These are phyloP conservation scores for Cryptococcus hybrid DNA, from an alignment of 1,284 basidiomycete genomes.

Conservation along the genomic window DNA sequence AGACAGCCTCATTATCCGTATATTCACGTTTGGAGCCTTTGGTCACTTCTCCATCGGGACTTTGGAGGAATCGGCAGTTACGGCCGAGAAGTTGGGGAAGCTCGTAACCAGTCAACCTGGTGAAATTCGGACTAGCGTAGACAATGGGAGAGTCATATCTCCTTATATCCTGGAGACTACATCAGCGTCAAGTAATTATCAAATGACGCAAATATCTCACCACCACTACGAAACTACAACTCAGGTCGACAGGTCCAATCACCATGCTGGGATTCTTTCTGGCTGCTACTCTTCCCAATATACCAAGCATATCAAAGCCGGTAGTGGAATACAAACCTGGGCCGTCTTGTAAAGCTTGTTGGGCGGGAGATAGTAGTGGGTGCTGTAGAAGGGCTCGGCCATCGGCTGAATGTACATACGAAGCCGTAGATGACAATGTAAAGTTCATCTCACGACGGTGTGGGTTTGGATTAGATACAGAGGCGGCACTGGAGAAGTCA, in stretches of 20 bases:
- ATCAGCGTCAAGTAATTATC: conserved; percentile 2
- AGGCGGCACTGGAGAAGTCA: conserved; percentile 21
- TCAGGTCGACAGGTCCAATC: conserved; percentile 87
- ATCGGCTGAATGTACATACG: conserved; percentile 39
- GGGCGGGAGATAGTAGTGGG: conserved; percentile 14
- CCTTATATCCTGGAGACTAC: conserved; percentile 59
- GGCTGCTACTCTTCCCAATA: conserved; percentile 72
- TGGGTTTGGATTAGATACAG: conserved; percentile 17
- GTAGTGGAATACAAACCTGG: conserved; percentile 71
- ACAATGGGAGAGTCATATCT: conserved; percentile 80
- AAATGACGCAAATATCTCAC: conserved; percentile 20
- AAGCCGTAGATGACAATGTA: conserved; percentile 30
- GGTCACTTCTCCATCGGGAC: conserved; percentile 63
- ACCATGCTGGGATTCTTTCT: conserved; percentile 72
- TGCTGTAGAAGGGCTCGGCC: conserved; percentile 18
- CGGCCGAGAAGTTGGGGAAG: conserved; percentile 77
- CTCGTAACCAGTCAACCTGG: conserved; percentile 75
- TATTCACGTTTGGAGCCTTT: conserved; percentile 66
- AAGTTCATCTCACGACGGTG: conserved; percentile 28
- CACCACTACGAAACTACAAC: conserved; percentile 83
- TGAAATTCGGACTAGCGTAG: conserved; percentile 80
- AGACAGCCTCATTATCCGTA: conserved; percentile 68
- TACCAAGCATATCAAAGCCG: conserved; percentile 83
- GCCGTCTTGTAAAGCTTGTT: conserved; percentile 28
- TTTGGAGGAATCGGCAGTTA: conserved; percentile 73